Base-by-base conservation (phyloP, 2,329 filamentous ascomycete species). In the Sarocladium strictum region DNA sequence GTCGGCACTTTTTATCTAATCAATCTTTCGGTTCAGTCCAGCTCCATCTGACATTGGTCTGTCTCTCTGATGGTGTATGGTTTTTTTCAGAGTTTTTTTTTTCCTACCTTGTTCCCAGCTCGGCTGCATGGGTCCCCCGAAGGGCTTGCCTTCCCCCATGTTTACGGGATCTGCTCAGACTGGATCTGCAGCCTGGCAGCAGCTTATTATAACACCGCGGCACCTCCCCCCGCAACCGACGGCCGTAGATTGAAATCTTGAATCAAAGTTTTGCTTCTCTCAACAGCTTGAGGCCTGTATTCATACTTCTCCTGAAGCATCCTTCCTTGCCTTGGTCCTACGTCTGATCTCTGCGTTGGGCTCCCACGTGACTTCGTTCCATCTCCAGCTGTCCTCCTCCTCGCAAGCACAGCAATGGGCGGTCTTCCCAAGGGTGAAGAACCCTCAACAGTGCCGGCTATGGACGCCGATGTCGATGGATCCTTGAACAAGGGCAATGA, bases 1-100 rank as follows among this genome's bases (percentile, higher is more conserved):
- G n/a, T 19, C 35, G n/a, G 4, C 24, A 3, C 15, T 35, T 51
- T 51, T 51, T 51, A 51, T 51, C 47, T 51, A 51, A 51, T 51
- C 47, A 51, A 51, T 51, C 47, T 51, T 35, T 45, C 14, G n/a
- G 23, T 3, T 23, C 43, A 43, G 24, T 23, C 43, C 23, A 49
- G 29, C 43, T 49, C 43, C 19, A 9, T 29, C 24, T 12, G 14
- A 5, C 38, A 21, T 3, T n/a, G 21, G 40, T 38, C 4, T 43
- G 21, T n/a, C n/a, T n/a, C n/a, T n/a, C n/a, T n/a, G n/a, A n/a
- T n/a, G n/a, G n/a, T n/a, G n/a, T n/a, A n/a, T n/a, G n/a, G n/a
- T n/a, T n/a, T n/a, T n/a, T n/a, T n/a, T n/a, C n/a, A n/a, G n/a
- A n/a, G 17, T 43, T 43, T 43, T 24, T 21, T 19, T 11, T 43